Conservation (phyloP, 202 grass and related monocot species). For the Cymbopogon flexuosus region DNA sequence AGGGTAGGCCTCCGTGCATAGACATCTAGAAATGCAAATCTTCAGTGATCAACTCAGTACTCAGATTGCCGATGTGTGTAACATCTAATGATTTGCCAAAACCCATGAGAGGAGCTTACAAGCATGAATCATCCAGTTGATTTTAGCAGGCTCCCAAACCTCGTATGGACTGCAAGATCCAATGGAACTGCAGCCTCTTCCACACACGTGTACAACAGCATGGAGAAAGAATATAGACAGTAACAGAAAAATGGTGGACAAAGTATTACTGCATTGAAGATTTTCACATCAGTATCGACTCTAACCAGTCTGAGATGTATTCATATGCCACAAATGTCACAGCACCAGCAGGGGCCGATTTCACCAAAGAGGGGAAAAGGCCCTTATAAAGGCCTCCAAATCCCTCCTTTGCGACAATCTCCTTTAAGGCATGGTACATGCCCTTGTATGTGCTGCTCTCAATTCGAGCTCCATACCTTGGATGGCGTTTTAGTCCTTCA, state of each 20-base stretch:
- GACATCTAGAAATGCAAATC: background rate
- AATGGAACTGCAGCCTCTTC: constrained; percentile 45
- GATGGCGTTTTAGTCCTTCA: constrained; percentile 86
- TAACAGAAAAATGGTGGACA: constrained; percentile 1
- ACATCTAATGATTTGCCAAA: constrained; percentile 9
- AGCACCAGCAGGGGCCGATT: constrained; percentile 91
- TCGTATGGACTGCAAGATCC: constrained; percentile 48
- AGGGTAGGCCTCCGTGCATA: background rate
- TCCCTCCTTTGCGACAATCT: constrained; percentile 73
- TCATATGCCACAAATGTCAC: constrained; percentile 95
- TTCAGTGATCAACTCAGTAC: background rate
- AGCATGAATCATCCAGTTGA: constrained; percentile 41
- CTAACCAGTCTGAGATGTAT: constrained; percentile 84
- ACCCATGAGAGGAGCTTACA: constrained; percentile 39
- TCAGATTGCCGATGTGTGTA: background rate
- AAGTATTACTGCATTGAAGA: constrained; percentile 26
- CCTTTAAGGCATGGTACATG: constrained; percentile 86
- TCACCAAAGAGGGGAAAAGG: constrained; percentile 81
- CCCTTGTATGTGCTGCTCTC: constrained; percentile 61
- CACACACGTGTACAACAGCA: constrained; percentile 1
- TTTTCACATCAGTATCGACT: constrained; percentile 60
- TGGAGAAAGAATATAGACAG: constrained; percentile 10
- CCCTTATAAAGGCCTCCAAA: constrained; percentile 83
- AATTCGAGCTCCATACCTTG: constrained; percentile 74
- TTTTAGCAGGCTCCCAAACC: constrained; percentile 40